These are phyloP conservation scores for Saxophila tyrrhenica DNA, from an alignment of 495 filamentous ascomycete genomes.

Conservation along the genomic window DNA sequence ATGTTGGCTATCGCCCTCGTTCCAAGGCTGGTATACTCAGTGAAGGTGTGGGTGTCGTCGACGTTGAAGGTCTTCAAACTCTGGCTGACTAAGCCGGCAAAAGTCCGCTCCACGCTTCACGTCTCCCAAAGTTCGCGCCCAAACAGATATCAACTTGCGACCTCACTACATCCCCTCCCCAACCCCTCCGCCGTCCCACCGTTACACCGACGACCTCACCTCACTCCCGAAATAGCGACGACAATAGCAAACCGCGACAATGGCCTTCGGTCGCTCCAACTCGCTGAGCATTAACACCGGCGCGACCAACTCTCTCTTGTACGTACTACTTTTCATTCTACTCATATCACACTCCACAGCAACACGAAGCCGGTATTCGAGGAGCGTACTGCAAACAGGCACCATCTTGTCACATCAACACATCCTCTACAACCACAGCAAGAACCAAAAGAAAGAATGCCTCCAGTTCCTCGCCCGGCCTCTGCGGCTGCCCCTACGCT, in stretches of 20 bases:
- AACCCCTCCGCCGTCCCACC: too few species aligned
- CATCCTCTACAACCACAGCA: too few species aligned
- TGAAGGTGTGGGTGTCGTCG: too few species aligned
- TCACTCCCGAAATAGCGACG: not conserved
- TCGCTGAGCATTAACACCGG: constrained; percentile 17
- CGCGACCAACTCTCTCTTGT: constrained; percentile 15
- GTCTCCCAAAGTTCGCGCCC: not conserved
- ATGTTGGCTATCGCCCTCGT: constrained; percentile 36
- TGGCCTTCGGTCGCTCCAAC: constrained; percentile 12
- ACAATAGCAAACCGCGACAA: not conserved
- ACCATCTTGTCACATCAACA: too few species aligned
- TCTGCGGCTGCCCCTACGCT: too few species aligned
- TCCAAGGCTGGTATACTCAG: not conserved
- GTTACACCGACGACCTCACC: not conserved
- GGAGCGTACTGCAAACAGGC: too few species aligned
- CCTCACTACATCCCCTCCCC: not conserved
- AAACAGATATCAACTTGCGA: not conserved
- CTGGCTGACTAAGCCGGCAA: too few species aligned
- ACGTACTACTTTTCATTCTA: not conserved
- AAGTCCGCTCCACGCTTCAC: too few species aligned
- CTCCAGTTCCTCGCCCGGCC: too few species aligned
- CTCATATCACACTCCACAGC: not conserved
- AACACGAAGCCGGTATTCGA: too few species aligned
- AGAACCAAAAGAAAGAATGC: too few species aligned
- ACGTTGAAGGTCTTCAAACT: not conserved